Percentiles rank a stretch among this genome's conserved stretches.
phyloP scores from a whole-genome alignment of 2,329 filamentous ascomycete genomes.

The Neoascochyta sp. region DNA sequence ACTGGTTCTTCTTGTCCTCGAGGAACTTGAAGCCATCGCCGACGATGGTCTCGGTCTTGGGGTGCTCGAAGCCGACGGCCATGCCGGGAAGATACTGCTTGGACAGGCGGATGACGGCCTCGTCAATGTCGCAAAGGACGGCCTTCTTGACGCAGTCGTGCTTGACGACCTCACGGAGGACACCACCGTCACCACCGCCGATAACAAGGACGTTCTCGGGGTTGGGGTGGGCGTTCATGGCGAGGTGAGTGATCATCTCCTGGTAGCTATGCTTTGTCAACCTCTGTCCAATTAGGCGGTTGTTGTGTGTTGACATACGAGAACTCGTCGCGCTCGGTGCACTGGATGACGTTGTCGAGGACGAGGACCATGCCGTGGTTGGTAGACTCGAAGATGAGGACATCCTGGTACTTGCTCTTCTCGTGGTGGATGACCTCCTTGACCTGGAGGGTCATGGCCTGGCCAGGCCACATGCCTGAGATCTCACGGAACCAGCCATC shows the following conservation, averaged over 20 bases:
- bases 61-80: constrained; percentile 89
- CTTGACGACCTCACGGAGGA: constrained; percentile 98
- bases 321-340: constrained; percentile 98
- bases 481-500: constrained; percentile 99
- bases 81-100: constrained; percentile 97
- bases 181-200: constrained; percentile 93
- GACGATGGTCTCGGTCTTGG: constrained; percentile 86
- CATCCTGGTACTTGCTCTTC: constrained; percentile 98
- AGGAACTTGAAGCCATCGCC: constrained; percentile 99
- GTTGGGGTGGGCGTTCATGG: constrained; percentile 97
- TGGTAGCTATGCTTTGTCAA: constrained; percentile 62
- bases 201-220: constrained; percentile 99
- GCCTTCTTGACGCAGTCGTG: constrained; percentile 96
- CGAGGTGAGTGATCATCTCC: constrained; percentile 99
- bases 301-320: constrained; percentile 51
- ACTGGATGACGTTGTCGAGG: constrained; percentile 98
- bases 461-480: constrained; percentile 97
- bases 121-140: constrained; percentile 96
- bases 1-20: constrained; percentile 90
- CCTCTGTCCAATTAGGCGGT: background rate
- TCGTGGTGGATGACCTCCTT: constrained; percentile 98
- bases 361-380: constrained; percentile 95
- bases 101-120: constrained; percentile 96
- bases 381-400: constrained; percentile 97
- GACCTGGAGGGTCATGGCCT: constrained; percentile 89